These are phyloP conservation scores for Pleurozium schreberi DNA, from an alignment of 225 moss, liverwort and hornwort species.

Conservation along the genomic window DNA sequence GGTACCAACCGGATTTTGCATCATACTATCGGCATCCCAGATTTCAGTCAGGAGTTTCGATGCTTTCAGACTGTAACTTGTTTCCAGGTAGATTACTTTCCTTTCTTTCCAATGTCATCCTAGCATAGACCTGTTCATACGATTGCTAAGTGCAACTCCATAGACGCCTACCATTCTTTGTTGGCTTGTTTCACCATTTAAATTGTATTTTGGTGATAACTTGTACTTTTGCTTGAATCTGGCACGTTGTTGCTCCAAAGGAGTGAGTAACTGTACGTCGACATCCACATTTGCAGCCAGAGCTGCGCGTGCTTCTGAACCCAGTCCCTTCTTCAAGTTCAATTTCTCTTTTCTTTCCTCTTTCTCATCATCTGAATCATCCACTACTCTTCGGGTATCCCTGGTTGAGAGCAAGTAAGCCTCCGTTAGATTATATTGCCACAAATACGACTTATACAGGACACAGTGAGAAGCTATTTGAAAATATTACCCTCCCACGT, in stretches of 20 bases:
- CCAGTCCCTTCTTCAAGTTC: conserved; percentile 66
- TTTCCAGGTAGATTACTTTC: conserved; percentile 16
- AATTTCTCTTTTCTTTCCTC: conserved; percentile 72
- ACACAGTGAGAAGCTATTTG: not conserved
- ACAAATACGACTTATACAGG: not conserved
- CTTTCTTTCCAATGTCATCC: not conserved
- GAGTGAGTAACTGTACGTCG: conserved; percentile 75
- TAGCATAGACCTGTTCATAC: not conserved
- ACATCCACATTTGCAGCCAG: conserved; percentile 53
- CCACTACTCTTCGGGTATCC: conserved; percentile 25
- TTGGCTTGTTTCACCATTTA: not conserved
- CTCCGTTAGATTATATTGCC: not conserved
- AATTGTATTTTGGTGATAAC: not conserved
- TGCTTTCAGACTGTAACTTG: conserved; percentile 58
- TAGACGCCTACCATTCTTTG: not conserved
- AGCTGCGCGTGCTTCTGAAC: conserved; percentile 78
- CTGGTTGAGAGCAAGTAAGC: conserved; percentile 5
- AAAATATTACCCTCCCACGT: not conserved
- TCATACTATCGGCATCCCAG: conserved; percentile 52
- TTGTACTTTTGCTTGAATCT: conserved; percentile 67
- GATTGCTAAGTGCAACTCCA: not conserved
- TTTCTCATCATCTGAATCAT: conserved; percentile 45
- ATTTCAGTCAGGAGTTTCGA: conserved; percentile 48
- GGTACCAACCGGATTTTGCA: conserved; percentile 53
- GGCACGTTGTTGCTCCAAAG: conserved; percentile 83